Base-by-base conservation (phyloP, 768 basidiomycete genomes). In the Hortiboletus flavorubellus region DNA sequence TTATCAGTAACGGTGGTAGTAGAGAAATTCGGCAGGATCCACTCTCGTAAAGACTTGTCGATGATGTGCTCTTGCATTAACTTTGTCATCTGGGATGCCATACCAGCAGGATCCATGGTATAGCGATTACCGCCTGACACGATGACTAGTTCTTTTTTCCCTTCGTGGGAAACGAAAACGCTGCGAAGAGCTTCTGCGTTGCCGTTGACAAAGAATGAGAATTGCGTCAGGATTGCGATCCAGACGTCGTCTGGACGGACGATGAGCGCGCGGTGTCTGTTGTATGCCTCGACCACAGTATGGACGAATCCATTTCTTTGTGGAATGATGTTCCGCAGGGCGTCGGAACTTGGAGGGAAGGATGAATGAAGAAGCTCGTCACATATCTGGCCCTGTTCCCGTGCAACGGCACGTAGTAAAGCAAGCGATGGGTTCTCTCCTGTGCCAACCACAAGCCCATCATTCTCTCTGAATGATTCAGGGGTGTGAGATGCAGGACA, bases 221-320 rank as follows among this genome's bases (percentile, higher is more conserved):
- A 67, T 53, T 76, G 74, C 1, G 60, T 56, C 51, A 69, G 23
- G 50, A 64, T 59, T 33, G 62, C 54, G 30, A 59, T 56, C 65
- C 78, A 79, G 38, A 78, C 69, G 59, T 80, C 78, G 47, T 80
- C 78, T 1, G 78, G 78, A 10, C 78, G 67, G n/a, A 78, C 57
- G 39, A 75, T 59, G 30, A 80, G 66, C 1, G 65, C 51, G 5
- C 60, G 59, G 34, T 72, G 71, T 6, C 56, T 31, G 50, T 64
- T 69, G 51, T 68, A 69, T 0, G 64, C 64, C 33, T 61, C 54
- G 8, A 72, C 37, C 12, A 66, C 58, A 7, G 69, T 69, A 18
- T 64, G 49, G 14, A 68, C 66, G 18, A 72, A 67, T 15, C 67
- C 72, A 26, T 72, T 63, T 3, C 42, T 38, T 39, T 54, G 56